Conservation (phyloP, 768 basidiomycete species). For the Suillus discolor region DNA sequence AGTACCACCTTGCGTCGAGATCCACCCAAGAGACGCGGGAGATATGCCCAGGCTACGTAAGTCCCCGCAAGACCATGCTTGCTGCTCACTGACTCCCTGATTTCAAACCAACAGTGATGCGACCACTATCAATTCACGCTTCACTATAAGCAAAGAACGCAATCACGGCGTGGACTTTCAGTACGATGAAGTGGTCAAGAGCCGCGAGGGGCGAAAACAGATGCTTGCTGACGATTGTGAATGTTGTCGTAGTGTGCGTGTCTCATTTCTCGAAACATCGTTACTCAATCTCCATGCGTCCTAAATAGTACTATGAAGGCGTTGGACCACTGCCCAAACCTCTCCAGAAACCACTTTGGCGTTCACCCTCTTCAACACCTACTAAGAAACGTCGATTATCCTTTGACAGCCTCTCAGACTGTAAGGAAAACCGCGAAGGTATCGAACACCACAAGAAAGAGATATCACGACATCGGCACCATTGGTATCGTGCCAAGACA, state of each 20-base stretch:
- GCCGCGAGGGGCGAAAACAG: conserved; percentile 58
- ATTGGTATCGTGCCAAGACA: conserved; percentile 71
- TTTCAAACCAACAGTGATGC: conserved; percentile 17
- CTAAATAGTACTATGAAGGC: conserved; percentile 74
- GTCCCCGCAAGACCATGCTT: conserved; percentile 16
- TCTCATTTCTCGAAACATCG: not conserved
- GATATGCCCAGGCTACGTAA: conserved; percentile 51
- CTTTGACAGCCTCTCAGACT: conserved; percentile 12
- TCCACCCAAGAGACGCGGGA: conserved; percentile 56
- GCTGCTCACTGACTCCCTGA: not conserved
- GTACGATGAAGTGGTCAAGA: conserved; percentile 78
- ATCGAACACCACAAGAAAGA: conserved; percentile 61
- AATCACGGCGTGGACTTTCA: conserved; percentile 71
- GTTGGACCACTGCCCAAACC: conserved; percentile 71
- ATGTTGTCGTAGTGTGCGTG: conserved; percentile 72
- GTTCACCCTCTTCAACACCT: conserved; percentile 50
- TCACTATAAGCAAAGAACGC: conserved; percentile 61
- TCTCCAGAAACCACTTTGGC: conserved; percentile 74
- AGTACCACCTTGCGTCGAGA: conserved; percentile 6
- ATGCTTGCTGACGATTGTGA: conserved; percentile 83
- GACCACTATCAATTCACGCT: conserved; percentile 62
- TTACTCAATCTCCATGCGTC: not conserved
- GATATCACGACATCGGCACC: conserved; percentile 72
- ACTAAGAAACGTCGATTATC: conserved; percentile 21
- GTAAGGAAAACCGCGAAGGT: conserved; percentile 37